Evolutionary conservation across 306 rosid species (phyloP).

Genomic region (Vicia faba): DNA sequence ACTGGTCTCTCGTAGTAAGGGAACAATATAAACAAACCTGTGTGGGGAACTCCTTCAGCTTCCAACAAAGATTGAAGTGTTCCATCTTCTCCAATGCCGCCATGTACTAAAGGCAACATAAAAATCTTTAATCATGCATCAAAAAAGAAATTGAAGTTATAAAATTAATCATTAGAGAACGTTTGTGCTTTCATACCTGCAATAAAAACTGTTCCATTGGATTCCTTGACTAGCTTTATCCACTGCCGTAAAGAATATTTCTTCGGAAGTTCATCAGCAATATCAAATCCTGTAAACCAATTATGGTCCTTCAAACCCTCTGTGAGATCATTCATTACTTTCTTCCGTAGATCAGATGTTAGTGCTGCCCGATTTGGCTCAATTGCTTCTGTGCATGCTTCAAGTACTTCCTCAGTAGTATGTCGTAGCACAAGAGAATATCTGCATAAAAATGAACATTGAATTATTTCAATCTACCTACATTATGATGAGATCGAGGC

Average conservation of each 20-base stretch:
- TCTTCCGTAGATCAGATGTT: conserved; percentile 72
- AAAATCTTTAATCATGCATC: not conserved
- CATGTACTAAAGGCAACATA: conserved; percentile 66
- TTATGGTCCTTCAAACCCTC: conserved; percentile 66
- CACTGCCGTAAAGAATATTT: conserved; percentile 68
- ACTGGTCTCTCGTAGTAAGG: conserved; percentile 14
- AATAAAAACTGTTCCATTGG: conserved; percentile 78
- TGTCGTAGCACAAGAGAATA: conserved; percentile 93
- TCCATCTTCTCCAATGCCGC: conserved; percentile 99
- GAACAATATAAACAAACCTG: conserved; percentile 58
- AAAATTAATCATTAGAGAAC: conserved; percentile 27
- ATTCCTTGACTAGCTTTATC: conserved; percentile 81
- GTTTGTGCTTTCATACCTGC: conserved; percentile 57
- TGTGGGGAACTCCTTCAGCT: conserved; percentile 80
- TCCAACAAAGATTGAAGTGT: conserved; percentile 85
- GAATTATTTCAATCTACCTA: not conserved
- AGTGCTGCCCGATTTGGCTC: conserved; percentile 79
- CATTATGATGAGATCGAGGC: no score
- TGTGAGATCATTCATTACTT: conserved; percentile 68
- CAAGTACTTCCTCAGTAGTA: conserved; percentile 97
- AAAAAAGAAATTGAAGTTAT: conserved; percentile 7
- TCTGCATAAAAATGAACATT: conserved; percentile 46
- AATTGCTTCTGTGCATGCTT: conserved; percentile 80
- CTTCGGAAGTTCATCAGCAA: conserved; percentile 61
- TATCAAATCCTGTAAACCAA: conserved; percentile 90